phyloP scores from a whole-genome alignment of 768 basidiomycete genomes.

The Xerocomellus chrysenteron region DNA sequence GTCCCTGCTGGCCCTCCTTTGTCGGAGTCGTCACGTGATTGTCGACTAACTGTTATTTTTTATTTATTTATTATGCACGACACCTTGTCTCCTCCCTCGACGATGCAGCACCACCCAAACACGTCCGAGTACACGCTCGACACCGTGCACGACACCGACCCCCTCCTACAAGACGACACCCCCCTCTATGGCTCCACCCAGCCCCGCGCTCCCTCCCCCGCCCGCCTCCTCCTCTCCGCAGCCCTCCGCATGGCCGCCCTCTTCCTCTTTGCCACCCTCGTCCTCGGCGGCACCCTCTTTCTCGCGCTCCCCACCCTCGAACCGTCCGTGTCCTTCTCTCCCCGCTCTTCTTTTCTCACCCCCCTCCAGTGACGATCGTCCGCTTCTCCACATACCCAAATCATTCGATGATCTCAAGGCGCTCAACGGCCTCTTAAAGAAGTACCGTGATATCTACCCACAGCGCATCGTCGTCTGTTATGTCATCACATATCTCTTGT shows the following conservation, averaged over 20 bases:
- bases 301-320: slow-evolving; percentile 77
- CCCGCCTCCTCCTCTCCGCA: slow-evolving; percentile 71
- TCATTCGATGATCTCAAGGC: slow-evolving; percentile 85
- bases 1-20: slow-evolving; percentile 18
- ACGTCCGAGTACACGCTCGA: slow-evolving; percentile 62
- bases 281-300: slow-evolving; percentile 80
- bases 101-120: slow-evolving; percentile 31
- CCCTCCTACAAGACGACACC: slow-evolving; percentile 34
- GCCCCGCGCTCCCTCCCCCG: slow-evolving; percentile 37
- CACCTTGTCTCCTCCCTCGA: not conserved
- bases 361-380: slow-evolving; percentile 64
- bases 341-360: slow-evolving; percentile 7
- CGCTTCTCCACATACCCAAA: slow-evolving; percentile 77
- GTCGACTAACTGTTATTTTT: not conserved
- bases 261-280: slow-evolving; percentile 63
- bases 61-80: not conserved
- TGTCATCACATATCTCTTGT: slow-evolving; percentile 91
- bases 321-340: slow-evolving; percentile 49
- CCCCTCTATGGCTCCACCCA: slow-evolving; percentile 51
- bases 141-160: slow-evolving; percentile 45
- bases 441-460: slow-evolving; percentile 88
- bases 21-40: slow-evolving; percentile 20
- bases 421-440: slow-evolving; percentile 83
- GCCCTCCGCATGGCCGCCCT: slow-evolving; percentile 81
- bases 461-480: slow-evolving; percentile 85